These are phyloP conservation scores for Neurospora cerealis DNA, from an alignment of 495 filamentous ascomycete species.

Conservation along the genomic window DNA sequence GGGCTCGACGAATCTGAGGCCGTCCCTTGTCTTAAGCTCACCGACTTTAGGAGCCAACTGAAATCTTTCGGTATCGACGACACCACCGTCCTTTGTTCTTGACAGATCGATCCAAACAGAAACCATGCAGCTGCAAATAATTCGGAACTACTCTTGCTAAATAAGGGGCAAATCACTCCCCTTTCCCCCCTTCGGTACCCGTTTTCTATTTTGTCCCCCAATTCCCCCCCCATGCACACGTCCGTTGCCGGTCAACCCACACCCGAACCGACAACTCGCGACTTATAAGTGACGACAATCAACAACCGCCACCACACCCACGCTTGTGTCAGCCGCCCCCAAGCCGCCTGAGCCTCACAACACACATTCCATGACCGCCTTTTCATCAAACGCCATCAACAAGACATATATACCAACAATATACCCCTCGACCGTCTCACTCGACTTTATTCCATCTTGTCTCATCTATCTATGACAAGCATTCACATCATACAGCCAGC, in stretches of 20 bases:
- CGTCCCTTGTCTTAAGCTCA: conserved; percentile 22
- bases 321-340: neutral
- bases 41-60: conserved; percentile 18
- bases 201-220: neutral
- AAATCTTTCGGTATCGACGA: conserved; percentile 16
- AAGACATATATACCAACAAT: neutral
- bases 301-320: neutral
- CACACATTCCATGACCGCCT: neutral
- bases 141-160: conserved; percentile 1
- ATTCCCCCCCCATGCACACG: neutral
- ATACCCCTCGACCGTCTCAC: neutral
- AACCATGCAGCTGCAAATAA: conserved; percentile 9
- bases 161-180: neutral
- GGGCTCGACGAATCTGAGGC: neutral
- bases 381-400: neutral
- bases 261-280: neutral
- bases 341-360: neutral
- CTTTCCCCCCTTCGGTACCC: neutral
- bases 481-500: neutral
- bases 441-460: neutral
- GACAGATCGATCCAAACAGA: conserved; percentile 5
- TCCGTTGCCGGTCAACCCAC: neutral
- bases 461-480: neutral
- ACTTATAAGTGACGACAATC: neutral
- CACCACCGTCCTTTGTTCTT: conserved; percentile 1